phyloP scores from a whole-genome alignment of 2,329 filamentous ascomycete species.

The Tolypocladium album region DNA sequence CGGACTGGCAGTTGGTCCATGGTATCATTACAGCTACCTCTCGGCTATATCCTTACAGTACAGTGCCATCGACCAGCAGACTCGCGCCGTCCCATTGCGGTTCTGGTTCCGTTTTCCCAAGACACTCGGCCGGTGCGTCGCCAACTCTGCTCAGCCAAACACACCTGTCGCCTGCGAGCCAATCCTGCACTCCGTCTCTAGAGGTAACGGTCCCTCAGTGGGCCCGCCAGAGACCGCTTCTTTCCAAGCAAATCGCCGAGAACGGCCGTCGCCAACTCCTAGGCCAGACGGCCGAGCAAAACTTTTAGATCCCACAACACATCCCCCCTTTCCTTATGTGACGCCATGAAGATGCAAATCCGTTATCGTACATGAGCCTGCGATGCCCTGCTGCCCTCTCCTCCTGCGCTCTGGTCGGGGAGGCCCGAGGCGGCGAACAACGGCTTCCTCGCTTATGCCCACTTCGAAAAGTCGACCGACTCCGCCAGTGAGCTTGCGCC shows the following conservation, averaged over 20 bases:
- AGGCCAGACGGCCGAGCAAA: background rate
- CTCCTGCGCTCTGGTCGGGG: no score
- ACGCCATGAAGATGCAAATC: background rate
- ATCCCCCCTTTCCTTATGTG: background rate
- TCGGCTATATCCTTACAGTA: background rate
- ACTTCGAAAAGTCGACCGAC: constrained; percentile 28
- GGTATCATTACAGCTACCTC: background rate
- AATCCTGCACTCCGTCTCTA: background rate
- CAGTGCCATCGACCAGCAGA: background rate
- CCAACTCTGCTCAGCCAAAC: background rate
- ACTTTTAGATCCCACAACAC: background rate
- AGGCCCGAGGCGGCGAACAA: background rate
- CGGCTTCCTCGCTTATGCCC: constrained; percentile 16
- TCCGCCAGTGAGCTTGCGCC: constrained; percentile 21
- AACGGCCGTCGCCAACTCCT: background rate
- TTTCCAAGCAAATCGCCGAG: background rate
- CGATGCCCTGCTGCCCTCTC: background rate
- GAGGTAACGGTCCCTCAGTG: background rate
- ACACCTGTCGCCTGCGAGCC: background rate
- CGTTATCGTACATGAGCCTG: background rate
- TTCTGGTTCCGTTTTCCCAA: background rate
- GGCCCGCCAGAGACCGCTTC: background rate
- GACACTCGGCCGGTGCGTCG: background rate
- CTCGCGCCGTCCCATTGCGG: background rate
- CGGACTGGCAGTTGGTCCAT: background rate